Base-by-base conservation (phyloP, 441 rosid genomes). In the Syzygium syzygioides region DNA sequence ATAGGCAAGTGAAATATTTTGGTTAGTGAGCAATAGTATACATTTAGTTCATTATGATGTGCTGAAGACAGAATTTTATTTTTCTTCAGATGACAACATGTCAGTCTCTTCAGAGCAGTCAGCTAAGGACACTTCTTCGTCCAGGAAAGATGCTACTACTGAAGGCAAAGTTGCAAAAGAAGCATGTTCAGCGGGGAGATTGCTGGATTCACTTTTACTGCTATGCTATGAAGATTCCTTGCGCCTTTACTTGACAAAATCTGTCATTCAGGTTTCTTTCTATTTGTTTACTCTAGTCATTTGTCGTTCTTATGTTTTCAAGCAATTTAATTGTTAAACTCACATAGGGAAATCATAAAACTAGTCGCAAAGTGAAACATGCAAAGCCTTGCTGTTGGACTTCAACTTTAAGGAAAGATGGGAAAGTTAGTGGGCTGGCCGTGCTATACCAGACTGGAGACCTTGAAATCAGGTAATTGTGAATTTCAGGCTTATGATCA, bases 381-480 rank as follows among this genome's bases (percentile, higher is more conserved):
- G 87, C 90, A 55, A 92, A 91, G 85, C 93, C 92, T 89, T 95
- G 98, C 90, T 94, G 94, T 90, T 95, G 98, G 96, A 89, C 93
- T 86, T 87, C 96, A 86, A 92, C 92, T 53, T 91, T 95, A 48
- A 90, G 86, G 91, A 95, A 94, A 89, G 94, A 92, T 87, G 95
- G 89, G 89, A 87, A 89, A 86, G 89, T 90, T 87, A 88, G 90
- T 88, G 96, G 95, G 87, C 90, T 94, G 86, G 86, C 93, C 37
- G 90, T 91, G 87, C 89, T 95, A 62, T 95, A 93, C 92, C 92
- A 93, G 91, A 94, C 94, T 34, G 98, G 98, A 90, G 92, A 85
- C 53, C 60, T 95, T 60, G 95, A 95, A 91, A 92, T 95, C 87
- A 95, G 98, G 98, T 95, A 87, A 90, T 55, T 54, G 32, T 85